Percentiles rank a stretch among this genome's conserved stretches.
These are phyloP conservation scores for Diaporthe sp. DNA, from an alignment of 2,329 filamentous ascomycete genomes.

Conservation along the genomic window DNA sequence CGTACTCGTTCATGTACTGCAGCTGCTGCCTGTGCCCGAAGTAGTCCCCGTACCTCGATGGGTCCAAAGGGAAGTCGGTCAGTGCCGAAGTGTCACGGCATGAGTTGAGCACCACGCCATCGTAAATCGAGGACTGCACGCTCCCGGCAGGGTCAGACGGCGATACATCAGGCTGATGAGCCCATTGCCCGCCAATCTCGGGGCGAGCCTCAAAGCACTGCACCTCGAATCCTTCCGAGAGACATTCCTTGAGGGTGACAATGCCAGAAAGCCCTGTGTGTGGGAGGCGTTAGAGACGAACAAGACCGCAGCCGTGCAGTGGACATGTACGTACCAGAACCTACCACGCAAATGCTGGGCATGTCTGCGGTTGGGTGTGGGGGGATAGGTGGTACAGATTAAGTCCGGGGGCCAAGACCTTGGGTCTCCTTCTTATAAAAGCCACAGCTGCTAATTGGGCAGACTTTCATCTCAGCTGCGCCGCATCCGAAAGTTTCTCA, in stretches of 20 bases:
- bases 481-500: slow-evolving; percentile 3
- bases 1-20: slow-evolving; percentile 50
- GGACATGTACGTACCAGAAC: slow-evolving; percentile 12
- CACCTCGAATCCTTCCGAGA: slow-evolving; percentile 47
- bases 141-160: slow-evolving; percentile 38
- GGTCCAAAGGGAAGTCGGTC: slow-evolving; percentile 53
- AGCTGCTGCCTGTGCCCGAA: slow-evolving; percentile 48
- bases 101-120: slow-evolving; percentile 49
- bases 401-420: not conserved
- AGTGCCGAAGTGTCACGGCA: slow-evolving; percentile 50
- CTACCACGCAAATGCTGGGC: slow-evolving; percentile 32
- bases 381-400: not conserved
- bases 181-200: slow-evolving; percentile 52
- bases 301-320: not conserved
- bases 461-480: not conserved
- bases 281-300: not conserved
- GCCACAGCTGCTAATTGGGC: not conserved
- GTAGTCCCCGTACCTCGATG: slow-evolving; percentile 48
- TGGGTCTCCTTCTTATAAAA: not conserved
- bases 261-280: slow-evolving; percentile 47
- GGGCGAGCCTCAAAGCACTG: slow-evolving; percentile 48
- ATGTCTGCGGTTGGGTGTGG: not conserved
- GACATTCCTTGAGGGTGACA: slow-evolving; percentile 49
- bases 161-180: slow-evolving; percentile 44
- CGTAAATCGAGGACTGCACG: slow-evolving; percentile 46